A percentile compares a stretch with the other conserved stretches of the same genome.
Evolutionary conservation across 768 basidiomycete genomes (phyloP).

Genomic region (Melanogaster broomeanus): DNA sequence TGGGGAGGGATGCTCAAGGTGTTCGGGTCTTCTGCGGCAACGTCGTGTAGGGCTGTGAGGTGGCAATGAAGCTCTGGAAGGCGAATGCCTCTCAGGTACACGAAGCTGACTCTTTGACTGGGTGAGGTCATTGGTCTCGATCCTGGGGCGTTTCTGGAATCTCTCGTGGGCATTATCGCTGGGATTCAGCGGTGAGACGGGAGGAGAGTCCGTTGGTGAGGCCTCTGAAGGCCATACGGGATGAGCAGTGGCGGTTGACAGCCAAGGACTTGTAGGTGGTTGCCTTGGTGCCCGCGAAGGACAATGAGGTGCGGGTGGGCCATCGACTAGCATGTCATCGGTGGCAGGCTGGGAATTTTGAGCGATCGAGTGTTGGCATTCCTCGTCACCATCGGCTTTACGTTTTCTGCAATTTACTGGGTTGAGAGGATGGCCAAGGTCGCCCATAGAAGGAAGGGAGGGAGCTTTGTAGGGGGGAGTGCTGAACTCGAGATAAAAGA

Average conservation of each 20-base stretch:
- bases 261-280: slow-evolving; percentile 35
- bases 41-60: slow-evolving; percentile 32
- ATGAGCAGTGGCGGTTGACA: slow-evolving; percentile 28
- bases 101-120: slow-evolving; percentile 18
- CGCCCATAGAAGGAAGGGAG: slow-evolving; percentile 50
- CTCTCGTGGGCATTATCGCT: slow-evolving; percentile 24
- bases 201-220: slow-evolving; percentile 33
- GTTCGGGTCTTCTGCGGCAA: slow-evolving; percentile 27
- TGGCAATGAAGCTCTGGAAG: slow-evolving; percentile 16
- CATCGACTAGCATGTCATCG: slow-evolving; percentile 39
- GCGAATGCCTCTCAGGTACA: slow-evolving; percentile 8
- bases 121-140: slow-evolving; percentile 21
- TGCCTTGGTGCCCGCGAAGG: slow-evolving; percentile 42
- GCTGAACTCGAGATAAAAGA: slow-evolving; percentile 16
- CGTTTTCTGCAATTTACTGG: slow-evolving; percentile 62
- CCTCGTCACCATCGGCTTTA: slow-evolving; percentile 59
- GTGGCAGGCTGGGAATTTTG: slow-evolving; percentile 29
- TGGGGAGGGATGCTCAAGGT: slow-evolving; percentile 32
- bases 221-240: slow-evolving; percentile 43
- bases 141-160: slow-evolving; percentile 32
- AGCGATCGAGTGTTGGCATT: slow-evolving; percentile 31
- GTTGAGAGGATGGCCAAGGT: slow-evolving; percentile 56
- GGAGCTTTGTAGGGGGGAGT: slow-evolving; percentile 23
- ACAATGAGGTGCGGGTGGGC: slow-evolving; percentile 27
- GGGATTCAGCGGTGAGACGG: slow-evolving; percentile 43